Evolutionary conservation across 2,329 filamentous ascomycete species (phyloP), one percentile per base, ranked within the genome.

Genomic region (Cladophialophora exuberans): DNA sequence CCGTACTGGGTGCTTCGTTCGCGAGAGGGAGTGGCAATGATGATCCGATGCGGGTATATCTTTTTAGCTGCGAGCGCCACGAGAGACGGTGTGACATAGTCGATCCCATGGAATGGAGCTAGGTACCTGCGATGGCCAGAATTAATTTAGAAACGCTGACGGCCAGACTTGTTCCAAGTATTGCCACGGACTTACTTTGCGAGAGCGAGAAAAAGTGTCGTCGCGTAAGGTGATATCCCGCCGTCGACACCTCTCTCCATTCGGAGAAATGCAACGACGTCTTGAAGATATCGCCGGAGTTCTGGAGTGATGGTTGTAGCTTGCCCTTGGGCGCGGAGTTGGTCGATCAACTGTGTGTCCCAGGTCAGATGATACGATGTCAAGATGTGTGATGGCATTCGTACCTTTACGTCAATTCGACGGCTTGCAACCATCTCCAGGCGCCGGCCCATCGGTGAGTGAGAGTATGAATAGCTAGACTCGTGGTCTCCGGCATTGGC

Each of bases 1-100:
- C 94, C 94, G 85, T 95, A 99, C 70, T 96, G 90, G 76, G 96
- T 81, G 69, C 91, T 97, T 43, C 91, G 81, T 74, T 97, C 94
- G 54, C 85, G 83, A 58, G 84, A 81, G 1, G 89, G 81, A 1
- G 74, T 72, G 0, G 87, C 83, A 52, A 97, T 81, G 11, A 82
- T 72, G 26, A 99, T 84, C 6, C 91, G 86, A 73, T 99, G 94
- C 15, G 88, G 79, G 67, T 96, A 99, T 20, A 96, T 82, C 74
- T 97, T 97, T 57, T 84, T 84, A 1, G 87, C 86, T 4, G 94
- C 94, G 41, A 99, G 78, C 6, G 81, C 84, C 17, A 97, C 86
- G 22, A 97, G 81, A 1, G 90, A 88, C 0, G 94, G 93, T 0
- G 92, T 91, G 4, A 90, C 85, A 69, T 87, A 97, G 64, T 87